Conservation (phyloP, 371 early-diverging fungal genomes). For the Actinomucor elegans region DNA sequence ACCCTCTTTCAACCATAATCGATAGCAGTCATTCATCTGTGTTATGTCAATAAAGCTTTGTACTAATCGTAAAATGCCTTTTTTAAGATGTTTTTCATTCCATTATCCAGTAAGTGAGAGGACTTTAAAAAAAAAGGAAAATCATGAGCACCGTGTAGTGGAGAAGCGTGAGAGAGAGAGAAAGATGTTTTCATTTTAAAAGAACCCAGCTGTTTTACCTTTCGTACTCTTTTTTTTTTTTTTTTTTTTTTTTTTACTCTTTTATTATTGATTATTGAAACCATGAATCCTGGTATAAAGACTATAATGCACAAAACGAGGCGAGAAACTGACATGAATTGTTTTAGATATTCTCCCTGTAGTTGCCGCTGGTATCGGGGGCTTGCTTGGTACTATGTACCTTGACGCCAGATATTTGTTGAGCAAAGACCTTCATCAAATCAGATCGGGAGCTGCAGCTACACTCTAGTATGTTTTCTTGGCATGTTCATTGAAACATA, state of each 20-base stretch:
- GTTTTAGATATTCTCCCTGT: constrained; percentile 15
- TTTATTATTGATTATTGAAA: not conserved
- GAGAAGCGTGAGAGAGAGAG: too few species aligned
- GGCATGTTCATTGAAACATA: not conserved
- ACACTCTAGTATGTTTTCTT: constrained; percentile 8
- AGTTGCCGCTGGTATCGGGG: constrained; percentile 21
- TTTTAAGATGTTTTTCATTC: too few species aligned
- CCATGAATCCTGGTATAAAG: not conserved
- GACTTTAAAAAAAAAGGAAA: too few species aligned
- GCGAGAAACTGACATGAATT: too few species aligned
- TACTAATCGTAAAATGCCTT: too few species aligned
- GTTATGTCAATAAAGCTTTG: constrained; percentile 14
- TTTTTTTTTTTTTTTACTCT: constrained; percentile 1
- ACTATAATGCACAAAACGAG: not conserved
- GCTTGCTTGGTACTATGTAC: constrained; percentile 32
- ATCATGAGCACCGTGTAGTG: too few species aligned
- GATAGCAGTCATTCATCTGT: not conserved
- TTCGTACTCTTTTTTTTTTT: too few species aligned
- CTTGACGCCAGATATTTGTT: constrained; percentile 26
- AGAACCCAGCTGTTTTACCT: not conserved
- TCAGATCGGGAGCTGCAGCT: constrained; percentile 12
- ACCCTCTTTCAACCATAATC: not conserved
- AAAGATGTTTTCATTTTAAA: not conserved
- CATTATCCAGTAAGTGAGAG: too few species aligned
- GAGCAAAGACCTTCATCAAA: constrained; percentile 24